Conservation (phyloP, 345 rosid species). For the Eucalyptus regnans region DNA sequence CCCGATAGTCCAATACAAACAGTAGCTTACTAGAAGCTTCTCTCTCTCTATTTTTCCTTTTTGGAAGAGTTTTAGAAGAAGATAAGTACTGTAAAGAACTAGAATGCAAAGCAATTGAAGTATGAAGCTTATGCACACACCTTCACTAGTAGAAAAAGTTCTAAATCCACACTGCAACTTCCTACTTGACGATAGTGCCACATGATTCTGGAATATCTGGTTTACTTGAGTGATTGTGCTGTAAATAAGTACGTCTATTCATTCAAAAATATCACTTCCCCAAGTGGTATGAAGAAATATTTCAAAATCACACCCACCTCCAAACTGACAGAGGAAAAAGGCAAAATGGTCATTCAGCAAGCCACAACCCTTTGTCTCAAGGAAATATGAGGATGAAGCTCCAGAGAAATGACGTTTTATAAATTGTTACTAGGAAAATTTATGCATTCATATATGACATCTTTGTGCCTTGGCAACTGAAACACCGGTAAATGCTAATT, state of each 20-base stretch:
- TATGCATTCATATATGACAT: background rate
- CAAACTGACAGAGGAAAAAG: background rate
- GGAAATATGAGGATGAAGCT: background rate
- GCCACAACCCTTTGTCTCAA: background rate
- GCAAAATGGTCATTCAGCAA: background rate
- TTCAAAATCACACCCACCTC: background rate
- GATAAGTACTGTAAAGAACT: background rate
- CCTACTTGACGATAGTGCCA: constrained; percentile 33
- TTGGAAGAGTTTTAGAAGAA: background rate
- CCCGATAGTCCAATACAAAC: background rate
- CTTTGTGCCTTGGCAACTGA: background rate
- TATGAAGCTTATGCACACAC: constrained; percentile 16
- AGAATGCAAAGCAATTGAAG: background rate
- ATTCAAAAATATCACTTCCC: background rate
- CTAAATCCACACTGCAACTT: constrained; percentile 45
- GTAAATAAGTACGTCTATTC: constrained; percentile 9
- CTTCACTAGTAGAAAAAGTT: constrained; percentile 55
- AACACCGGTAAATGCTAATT: background rate
- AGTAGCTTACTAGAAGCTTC: background rate
- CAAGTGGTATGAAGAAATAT: background rate
- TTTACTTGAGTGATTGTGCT: constrained; percentile 33
- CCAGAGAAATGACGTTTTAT: background rate
- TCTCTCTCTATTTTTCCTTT: background rate
- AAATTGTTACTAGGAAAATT: background rate
- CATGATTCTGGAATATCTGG: constrained; percentile 17